Evolutionary conservation across 2,329 filamentous ascomycete genomes (phyloP).

Genomic region (Lojkania enalia): DNA sequence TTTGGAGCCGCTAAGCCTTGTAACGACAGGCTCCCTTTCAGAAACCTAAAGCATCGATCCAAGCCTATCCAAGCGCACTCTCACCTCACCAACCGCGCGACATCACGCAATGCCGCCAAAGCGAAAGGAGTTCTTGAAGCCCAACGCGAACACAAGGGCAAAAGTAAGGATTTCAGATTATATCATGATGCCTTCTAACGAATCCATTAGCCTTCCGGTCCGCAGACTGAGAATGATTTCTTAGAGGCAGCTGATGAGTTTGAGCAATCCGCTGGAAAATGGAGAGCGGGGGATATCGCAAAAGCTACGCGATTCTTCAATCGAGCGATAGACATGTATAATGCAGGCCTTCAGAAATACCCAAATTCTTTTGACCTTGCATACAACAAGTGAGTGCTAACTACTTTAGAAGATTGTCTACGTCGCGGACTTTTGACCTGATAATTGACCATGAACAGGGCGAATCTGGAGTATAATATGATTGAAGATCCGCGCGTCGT

Average conservation of each 20-base stretch:
- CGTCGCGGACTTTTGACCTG: no score
- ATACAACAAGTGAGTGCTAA: slow-evolving; percentile 70
- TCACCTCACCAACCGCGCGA: slow-evolving; percentile 2
- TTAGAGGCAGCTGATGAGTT: slow-evolving; percentile 68
- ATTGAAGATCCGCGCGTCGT: slow-evolving; percentile 67
- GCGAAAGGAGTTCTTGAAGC: slow-evolving; percentile 35
- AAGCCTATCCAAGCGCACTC: neutral
- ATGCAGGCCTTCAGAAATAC: slow-evolving; percentile 63
- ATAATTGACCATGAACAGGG: slow-evolving; percentile 48
- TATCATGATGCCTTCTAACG: neutral
- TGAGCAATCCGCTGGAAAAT: slow-evolving; percentile 75
- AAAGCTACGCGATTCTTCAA: slow-evolving; percentile 66
- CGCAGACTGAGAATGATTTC: slow-evolving; percentile 68
- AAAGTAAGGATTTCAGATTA: slow-evolving; percentile 10
- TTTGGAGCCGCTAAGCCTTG: no score
- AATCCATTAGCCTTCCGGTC: slow-evolving; percentile 48
- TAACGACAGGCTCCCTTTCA: no score
- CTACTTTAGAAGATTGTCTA: no score
- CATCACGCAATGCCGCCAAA: slow-evolving; percentile 36
- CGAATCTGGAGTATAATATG: slow-evolving; percentile 70
- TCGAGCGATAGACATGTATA: slow-evolving; percentile 68
- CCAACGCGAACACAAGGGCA: slow-evolving; percentile 34
- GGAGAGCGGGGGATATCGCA: slow-evolving; percentile 69
- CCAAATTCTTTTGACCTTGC: slow-evolving; percentile 69
- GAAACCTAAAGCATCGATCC: no score